phyloP scores from a whole-genome alignment of 2,329 filamentous ascomycete genomes.

The Cryphonectria radicalis region DNA sequence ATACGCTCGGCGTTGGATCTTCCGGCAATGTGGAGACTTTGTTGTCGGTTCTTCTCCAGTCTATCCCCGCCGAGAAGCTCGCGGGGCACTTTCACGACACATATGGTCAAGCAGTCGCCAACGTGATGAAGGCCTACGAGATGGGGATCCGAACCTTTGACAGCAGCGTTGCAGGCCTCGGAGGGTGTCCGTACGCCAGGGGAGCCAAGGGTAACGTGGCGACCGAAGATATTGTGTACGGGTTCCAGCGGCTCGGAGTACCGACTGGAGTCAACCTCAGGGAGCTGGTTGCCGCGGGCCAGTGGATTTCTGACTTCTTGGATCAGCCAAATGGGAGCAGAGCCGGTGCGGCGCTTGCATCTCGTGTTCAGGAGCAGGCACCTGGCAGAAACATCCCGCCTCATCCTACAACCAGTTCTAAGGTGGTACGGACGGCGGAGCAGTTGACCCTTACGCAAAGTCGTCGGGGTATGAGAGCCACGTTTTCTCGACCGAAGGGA shows the following conservation, averaged over 20 bases:
- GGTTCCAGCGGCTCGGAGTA: background rate
- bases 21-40: conserved; percentile 52
- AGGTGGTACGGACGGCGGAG: background rate
- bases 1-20: conserved; percentile 58
- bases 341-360: conserved; percentile 4
- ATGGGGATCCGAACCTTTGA: conserved; percentile 69
- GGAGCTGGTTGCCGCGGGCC: background rate
- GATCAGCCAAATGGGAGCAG: conserved; percentile 3
- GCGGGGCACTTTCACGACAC: conserved; percentile 77
- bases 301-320: conserved; percentile 1
- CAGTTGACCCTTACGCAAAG: background rate
- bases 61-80: conserved; percentile 57
- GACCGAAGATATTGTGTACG: background rate
- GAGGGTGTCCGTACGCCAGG: conserved; percentile 70
- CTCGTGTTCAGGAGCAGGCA: background rate
- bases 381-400: background rate
- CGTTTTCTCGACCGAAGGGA: background rate
- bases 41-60: background rate
- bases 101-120: conserved; percentile 70
- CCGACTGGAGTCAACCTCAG: background rate
- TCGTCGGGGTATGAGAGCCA: background rate
- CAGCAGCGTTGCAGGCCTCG: conserved; percentile 67
- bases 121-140: conserved; percentile 65
- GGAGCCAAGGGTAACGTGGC: conserved; percentile 55
- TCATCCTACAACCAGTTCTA: background rate